A percentile compares a stretch with the other conserved stretches of the same genome.
Conservation (phyloP, 352 stramenopile species). For the Hyaloperonospora brassicae region DNA sequence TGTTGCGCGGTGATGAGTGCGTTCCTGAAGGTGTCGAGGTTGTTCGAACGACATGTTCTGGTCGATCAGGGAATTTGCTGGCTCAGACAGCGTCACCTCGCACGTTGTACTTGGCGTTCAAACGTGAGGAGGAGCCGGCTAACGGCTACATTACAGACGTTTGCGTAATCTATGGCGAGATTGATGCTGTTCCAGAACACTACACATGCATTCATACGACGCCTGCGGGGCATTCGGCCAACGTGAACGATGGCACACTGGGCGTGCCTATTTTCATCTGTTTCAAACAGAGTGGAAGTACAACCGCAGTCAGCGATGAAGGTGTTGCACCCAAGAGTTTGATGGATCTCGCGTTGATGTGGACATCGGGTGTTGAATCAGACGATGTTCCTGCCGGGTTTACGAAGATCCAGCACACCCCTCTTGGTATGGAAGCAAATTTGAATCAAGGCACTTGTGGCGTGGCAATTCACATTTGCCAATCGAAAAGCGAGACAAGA, state of each 20-base stretch:
- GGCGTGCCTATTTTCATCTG: conserved; percentile 82
- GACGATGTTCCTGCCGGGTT: conserved; percentile 61
- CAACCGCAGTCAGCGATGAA: conserved; percentile 7
- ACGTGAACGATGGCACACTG: conserved; percentile 72
- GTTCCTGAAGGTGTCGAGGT: conserved; percentile 66
- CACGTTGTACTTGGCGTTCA: conserved; percentile 67
- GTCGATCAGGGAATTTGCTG: conserved; percentile 60
- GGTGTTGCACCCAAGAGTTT: conserved; percentile 38
- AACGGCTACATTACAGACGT: conserved; percentile 61
- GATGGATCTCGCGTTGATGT: conserved; percentile 73
- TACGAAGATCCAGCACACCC: conserved; percentile 80
- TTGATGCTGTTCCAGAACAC: conserved; percentile 70
- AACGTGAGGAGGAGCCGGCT: conserved; percentile 43
- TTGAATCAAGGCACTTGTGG: conserved; percentile 71
- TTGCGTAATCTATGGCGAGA: conserved; percentile 81
- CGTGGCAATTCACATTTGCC: conserved; percentile 70
- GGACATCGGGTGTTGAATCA: conserved; percentile 53
- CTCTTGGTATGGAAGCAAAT: conserved; percentile 82
- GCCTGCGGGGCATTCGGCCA: conserved; percentile 58
- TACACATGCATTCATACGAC: conserved; percentile 71
- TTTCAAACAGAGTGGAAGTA: conserved; percentile 33
- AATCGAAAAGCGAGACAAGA: conserved; percentile 45
- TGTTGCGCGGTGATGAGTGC: conserved; percentile 64
- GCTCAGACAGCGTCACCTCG: conserved; percentile 65
- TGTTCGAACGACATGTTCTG: conserved; percentile 60